These are phyloP conservation scores for Nothomitra cinnamomea DNA, from an alignment of 2,329 filamentous ascomycete genomes.

Conservation along the genomic window DNA sequence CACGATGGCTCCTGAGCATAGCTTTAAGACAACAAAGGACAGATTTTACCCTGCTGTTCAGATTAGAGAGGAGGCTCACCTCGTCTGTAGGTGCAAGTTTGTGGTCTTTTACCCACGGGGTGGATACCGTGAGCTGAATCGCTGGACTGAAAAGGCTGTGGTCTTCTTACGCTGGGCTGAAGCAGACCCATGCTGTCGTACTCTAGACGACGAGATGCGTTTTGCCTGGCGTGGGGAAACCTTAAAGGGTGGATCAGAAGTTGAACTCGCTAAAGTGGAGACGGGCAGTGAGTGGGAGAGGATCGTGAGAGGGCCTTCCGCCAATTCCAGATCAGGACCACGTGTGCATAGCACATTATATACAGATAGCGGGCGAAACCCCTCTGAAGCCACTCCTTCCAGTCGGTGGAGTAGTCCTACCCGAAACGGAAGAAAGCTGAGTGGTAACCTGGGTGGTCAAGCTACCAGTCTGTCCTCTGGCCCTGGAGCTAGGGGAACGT, in stretches of 20 bases:
- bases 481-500: background rate
- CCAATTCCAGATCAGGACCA: background rate
- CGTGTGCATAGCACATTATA: background rate
- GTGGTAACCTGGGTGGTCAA: too few relatives aligned
- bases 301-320: background rate
- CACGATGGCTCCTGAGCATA: slow-evolving; percentile 23
- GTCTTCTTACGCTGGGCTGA: background rate
- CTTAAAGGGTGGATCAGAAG: slow-evolving; percentile 20
- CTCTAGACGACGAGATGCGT: slow-evolving; percentile 2
- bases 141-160: background rate
- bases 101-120: slow-evolving; percentile 16
- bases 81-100: slow-evolving; percentile 38
- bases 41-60: slow-evolving; percentile 12
- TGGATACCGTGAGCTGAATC: background rate
- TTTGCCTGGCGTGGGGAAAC: slow-evolving; percentile 25
- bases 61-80: slow-evolving; percentile 17
- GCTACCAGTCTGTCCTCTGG: background rate
- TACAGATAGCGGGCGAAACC: too few relatives aligned
- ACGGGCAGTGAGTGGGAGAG: background rate
- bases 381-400: too few relatives aligned
- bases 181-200: background rate
- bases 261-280: background rate
- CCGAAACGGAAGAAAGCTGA: too few relatives aligned
- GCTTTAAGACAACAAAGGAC: slow-evolving; percentile 17
- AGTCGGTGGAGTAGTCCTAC: too few relatives aligned